Percentiles rank a stretch among this genome's conserved stretches.
These are phyloP conservation scores for Diplocarpon mali DNA, from an alignment of 2,329 filamentous ascomycete genomes.

Conservation along the genomic window DNA sequence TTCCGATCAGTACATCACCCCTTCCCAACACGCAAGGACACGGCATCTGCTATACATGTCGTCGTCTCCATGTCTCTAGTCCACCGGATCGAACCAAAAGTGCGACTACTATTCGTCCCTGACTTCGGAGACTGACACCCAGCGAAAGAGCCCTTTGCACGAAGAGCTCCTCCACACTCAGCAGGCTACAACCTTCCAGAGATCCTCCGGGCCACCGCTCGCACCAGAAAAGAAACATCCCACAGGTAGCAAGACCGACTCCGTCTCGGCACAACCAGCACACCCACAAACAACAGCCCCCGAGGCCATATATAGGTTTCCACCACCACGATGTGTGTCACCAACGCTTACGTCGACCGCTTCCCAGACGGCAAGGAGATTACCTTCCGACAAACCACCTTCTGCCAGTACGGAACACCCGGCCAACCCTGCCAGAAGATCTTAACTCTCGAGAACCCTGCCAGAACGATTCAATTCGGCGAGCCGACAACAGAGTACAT, in stretches of 20 bases:
- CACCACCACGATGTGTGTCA: constrained; percentile 39
- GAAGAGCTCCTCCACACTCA: constrained; percentile 8
- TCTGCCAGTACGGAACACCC: constrained; percentile 30
- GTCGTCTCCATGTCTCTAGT: constrained; percentile 24
- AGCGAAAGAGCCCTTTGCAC: constrained; percentile 3
- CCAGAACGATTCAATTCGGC: constrained; percentile 29
- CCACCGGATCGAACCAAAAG: constrained; percentile 19
- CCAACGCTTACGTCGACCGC: constrained; percentile 36
- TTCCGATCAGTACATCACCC: constrained; percentile 13
- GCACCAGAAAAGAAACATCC: constrained; percentile 2
- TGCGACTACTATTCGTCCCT: constrained; percentile 22
- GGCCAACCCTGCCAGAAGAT: constrained; percentile 34
- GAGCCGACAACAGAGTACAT: constrained; percentile 27
- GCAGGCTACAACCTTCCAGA: constrained; percentile 9
- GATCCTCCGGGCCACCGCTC: not conserved
- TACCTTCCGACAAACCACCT: constrained; percentile 29
- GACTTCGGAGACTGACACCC: constrained; percentile 25
- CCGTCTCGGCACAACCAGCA: constrained; percentile 4
- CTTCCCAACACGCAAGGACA: constrained; percentile 8
- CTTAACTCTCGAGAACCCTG: constrained; percentile 33
- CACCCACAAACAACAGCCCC: constrained; percentile 9
- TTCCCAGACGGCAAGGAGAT: constrained; percentile 35
- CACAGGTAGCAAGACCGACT: constrained; percentile 6
- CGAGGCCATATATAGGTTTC: constrained; percentile 9
- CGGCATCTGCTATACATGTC: constrained; percentile 2